Conservation (phyloP, 768 basidiomycete species). For the Lactarius vividus region DNA sequence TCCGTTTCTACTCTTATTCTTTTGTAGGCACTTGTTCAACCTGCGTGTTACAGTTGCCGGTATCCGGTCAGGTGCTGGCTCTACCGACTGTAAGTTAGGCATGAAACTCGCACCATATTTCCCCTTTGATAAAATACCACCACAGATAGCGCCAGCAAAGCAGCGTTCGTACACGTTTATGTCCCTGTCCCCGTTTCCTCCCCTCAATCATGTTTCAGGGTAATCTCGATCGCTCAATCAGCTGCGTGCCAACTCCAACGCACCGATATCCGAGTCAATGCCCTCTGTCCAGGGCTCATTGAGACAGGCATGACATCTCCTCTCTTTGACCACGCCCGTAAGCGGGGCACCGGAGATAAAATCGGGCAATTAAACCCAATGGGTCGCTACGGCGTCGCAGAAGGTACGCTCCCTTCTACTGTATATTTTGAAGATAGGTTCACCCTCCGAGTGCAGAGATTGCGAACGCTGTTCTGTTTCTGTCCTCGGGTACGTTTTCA, state of each 20-base stretch:
- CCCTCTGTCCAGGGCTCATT: conserved; percentile 88
- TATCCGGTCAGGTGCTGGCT: conserved; percentile 75
- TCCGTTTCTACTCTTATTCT: conserved; percentile 35
- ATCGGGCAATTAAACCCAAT: conserved; percentile 84
- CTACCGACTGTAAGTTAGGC: conserved; percentile 66
- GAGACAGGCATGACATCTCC: conserved; percentile 87
- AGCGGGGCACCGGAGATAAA: conserved; percentile 68
- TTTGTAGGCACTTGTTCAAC: not conserved
- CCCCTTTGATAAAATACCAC: conserved; percentile 30
- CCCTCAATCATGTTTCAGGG: conserved; percentile 44
- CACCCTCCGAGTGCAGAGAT: conserved; percentile 55
- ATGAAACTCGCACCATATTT: not conserved
- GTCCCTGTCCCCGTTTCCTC: not conserved
- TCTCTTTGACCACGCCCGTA: conserved; percentile 76
- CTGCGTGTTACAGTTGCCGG: conserved; percentile 61
- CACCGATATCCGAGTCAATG: conserved; percentile 84
- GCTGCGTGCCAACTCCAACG: conserved; percentile 75
- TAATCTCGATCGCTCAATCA: conserved; percentile 86
- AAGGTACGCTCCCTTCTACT: conserved; percentile 49
- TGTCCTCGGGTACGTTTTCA: conserved; percentile 67
- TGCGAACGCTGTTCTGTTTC: conserved; percentile 78
- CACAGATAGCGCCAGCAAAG: conserved; percentile 88
- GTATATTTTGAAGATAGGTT: conserved; percentile 2
- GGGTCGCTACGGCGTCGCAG: conserved; percentile 75
- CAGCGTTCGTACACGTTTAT: conserved; percentile 58